Evolutionary conservation across 768 basidiomycete species (phyloP).

Genomic region (Leucosporidium creatinivorum): DNA sequence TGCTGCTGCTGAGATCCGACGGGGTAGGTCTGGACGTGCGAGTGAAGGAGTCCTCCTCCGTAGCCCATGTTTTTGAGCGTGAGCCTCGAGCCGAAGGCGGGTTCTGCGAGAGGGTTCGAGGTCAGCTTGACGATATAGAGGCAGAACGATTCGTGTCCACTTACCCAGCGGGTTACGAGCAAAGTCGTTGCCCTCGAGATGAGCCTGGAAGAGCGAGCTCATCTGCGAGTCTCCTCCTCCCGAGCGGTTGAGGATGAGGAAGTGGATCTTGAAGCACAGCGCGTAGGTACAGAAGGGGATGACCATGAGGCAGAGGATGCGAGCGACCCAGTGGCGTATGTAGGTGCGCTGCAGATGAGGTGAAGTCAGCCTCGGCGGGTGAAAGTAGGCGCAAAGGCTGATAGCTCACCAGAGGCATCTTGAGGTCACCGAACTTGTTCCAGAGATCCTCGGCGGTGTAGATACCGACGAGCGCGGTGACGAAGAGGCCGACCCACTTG

Average conservation of each 20-base stretch:
- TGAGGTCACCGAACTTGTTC: constrained; percentile 95
- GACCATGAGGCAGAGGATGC: constrained; percentile 74
- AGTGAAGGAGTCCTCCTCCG: constrained; percentile 93
- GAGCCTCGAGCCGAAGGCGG: constrained; percentile 81
- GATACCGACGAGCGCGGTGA: constrained; percentile 84
- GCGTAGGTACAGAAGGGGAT: constrained; percentile 89
- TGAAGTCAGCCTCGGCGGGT: not conserved
- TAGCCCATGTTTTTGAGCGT: constrained; percentile 97
- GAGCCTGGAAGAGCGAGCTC: constrained; percentile 97
- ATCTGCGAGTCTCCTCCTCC: constrained; percentile 98
- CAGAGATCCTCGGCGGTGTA: constrained; percentile 98
- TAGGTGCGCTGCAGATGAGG: constrained; percentile 61
- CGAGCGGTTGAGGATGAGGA: constrained; percentile 83
- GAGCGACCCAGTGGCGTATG: constrained; percentile 80
- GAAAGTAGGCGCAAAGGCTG: not conserved
- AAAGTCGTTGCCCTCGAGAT: constrained; percentile 90
- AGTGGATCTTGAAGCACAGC: constrained; percentile 91
- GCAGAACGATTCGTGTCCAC: constrained; percentile 30
- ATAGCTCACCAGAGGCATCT: constrained; percentile 69
- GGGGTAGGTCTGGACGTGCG: constrained; percentile 92
- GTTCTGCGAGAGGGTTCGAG: constrained; percentile 50
- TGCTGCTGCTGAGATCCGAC: constrained; percentile 89
- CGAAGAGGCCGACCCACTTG: constrained; percentile 93
- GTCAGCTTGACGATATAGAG: not conserved
- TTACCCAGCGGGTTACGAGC: constrained; percentile 75